Conservation (phyloP, 805 yeast genomes). For the Candida palmyrensis region DNA sequence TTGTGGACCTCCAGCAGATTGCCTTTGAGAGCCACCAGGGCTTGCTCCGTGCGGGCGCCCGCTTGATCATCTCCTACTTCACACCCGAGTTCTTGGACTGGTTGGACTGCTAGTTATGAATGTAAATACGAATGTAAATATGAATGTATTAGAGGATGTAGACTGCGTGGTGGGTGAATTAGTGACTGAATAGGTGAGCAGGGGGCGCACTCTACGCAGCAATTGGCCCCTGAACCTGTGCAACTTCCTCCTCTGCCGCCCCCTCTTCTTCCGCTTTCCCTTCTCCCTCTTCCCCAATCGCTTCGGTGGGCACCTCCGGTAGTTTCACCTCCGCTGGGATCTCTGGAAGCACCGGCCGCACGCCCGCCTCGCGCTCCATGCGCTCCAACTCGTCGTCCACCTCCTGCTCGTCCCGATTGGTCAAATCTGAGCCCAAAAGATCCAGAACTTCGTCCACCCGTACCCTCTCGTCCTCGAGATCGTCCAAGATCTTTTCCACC, state of each 20-base stretch:
- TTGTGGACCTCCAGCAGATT: constrained; percentile 76
- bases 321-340: constrained; percentile 6
- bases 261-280: neutral
- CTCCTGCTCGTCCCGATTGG: constrained; percentile 50
- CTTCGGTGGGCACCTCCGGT: constrained; percentile 11
- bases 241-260: constrained; percentile 1
- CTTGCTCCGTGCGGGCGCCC: constrained; percentile 92
- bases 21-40: constrained; percentile 90
- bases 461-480: constrained; percentile 72
- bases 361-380: constrained; percentile 42
- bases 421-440: constrained; percentile 39
- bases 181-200: too few species aligned
- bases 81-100: constrained; percentile 95
- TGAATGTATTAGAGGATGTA: too few species aligned
- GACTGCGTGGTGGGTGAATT: too few species aligned
- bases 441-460: constrained; percentile 73
- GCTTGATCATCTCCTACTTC: constrained; percentile 83
- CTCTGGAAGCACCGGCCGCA: constrained; percentile 5
- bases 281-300: constrained; percentile 3
- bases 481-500: constrained; percentile 81
- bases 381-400: constrained; percentile 58
- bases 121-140: constrained; percentile 1
- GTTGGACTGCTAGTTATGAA: constrained; percentile 46
- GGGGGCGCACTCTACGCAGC: too few species aligned
- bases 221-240: too few species aligned